Base-by-base conservation (phyloP, 2,329 filamentous ascomycete genomes). In the Neobulgaria alba region DNA sequence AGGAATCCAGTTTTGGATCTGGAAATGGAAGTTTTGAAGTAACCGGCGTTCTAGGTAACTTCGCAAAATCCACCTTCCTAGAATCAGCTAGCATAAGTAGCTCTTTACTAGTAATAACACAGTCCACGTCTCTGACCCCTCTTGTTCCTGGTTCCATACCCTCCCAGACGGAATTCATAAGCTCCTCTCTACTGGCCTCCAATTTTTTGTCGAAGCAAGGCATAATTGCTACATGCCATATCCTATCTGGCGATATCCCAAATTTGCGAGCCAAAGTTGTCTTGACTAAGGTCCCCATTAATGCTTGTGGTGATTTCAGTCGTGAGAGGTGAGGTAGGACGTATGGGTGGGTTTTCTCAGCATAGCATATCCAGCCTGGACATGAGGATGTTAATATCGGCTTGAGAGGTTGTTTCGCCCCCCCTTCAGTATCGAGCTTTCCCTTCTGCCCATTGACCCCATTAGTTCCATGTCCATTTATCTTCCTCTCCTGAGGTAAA, bases 161-260 rank as follows among this genome's bases (percentile, higher is more conserved):
- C 39, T 63, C 67, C 89, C 89, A 95, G 12, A 77, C 75, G 5
- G 73, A 66, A 58, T 90, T 84, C 1, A 89, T 96, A 29, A 98
- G 74, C 63, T 98, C 92, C 61, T 88, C 82, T 39, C 92, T 80
- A 53, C 88, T 94, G 5, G 92, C 92, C 65, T 98, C 92, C 19
- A 98, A 74, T 63, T 98, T 98, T 69, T 98, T 98, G 63, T 98
- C 92, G 61, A 98, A 96, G 62, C 92, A 98, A 15, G 92, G 92
- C 92, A 98, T 98, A 33, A 98, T 73, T 10, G 90, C 87, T 39
- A 96, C 64, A 62, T 96, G 90, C 86, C 90, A 98, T 59, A 98
- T 88, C 52, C 80, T 77, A 48, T 81, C 79, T 0, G 88, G 83
- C 1, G 81, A 63, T 36, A 95, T 78, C 23, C 77, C 77, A 47